These are phyloP conservation scores for Stygiomarasmius scandens DNA, from an alignment of 1,284 basidiomycete genomes.

Conservation along the genomic window DNA sequence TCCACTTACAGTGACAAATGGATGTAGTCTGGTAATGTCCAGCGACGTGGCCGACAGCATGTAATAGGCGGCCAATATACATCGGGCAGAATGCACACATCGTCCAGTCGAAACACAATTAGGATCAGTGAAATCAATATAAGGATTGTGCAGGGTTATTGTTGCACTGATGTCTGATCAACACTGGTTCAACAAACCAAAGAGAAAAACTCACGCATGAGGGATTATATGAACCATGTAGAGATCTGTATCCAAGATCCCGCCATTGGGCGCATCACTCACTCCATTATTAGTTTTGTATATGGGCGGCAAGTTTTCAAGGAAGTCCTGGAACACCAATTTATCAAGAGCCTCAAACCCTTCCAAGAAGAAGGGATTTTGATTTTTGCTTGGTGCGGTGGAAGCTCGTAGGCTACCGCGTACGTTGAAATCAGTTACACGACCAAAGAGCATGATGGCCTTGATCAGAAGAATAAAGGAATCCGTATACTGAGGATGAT, in stretches of 20 bases:
- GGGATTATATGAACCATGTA: constrained; percentile 84
- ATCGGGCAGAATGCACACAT: constrained; percentile 71
- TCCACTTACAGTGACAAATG: constrained; percentile 71
- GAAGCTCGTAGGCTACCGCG: constrained; percentile 65
- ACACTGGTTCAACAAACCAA: background rate
- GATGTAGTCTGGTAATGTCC: constrained; percentile 77
- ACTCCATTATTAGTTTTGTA: constrained; percentile 66
- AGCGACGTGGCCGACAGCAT: constrained; percentile 74
- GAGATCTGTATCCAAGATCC: constrained; percentile 72
- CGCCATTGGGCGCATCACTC: constrained; percentile 55
- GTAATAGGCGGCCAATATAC: constrained; percentile 74
- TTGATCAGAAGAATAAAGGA: constrained; percentile 79
- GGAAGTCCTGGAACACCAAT: constrained; percentile 65
- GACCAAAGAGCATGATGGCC: constrained; percentile 78
- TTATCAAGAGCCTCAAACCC: constrained; percentile 71
- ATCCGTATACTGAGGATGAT: constrained; percentile 76
- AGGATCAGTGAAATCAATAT: constrained; percentile 71
- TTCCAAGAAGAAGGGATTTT: constrained; percentile 65
- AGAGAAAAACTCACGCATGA: constrained; percentile 64
- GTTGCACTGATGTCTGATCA: constrained; percentile 58
- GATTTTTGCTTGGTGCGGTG: constrained; percentile 60
- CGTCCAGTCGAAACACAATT: constrained; percentile 65
- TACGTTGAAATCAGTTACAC: constrained; percentile 80
- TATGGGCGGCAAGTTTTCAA: constrained; percentile 66
- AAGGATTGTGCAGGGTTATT: constrained; percentile 82